Evolutionary conservation across 2,329 filamentous ascomycete genomes (phyloP), one percentile per base, ranked within the genome.

Genomic region (Didymella pinodella): DNA sequence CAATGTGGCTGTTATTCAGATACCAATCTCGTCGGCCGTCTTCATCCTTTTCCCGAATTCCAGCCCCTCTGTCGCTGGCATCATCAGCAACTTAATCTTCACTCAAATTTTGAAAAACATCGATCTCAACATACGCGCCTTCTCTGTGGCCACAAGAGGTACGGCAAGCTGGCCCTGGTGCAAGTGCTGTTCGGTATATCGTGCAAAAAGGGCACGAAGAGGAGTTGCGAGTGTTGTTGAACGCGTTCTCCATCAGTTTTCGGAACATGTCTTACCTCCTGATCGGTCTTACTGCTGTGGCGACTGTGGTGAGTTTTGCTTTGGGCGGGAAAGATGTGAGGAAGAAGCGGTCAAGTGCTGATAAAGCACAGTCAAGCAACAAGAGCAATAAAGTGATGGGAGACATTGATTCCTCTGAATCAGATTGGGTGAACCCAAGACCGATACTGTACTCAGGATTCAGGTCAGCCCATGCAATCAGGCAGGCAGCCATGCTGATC

Each of bases 11-110:
- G 57, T 64, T 6, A 38, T 57, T 1, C 65, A 76, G 47, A 69
- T 75, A 12, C 66, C 78, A 2, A 46, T 74, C 26, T 69, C 66
- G 7, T 71, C 75, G 46, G 67, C 77, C 4, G 60, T 74, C 8
- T 50, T 79, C 3, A 65, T 78, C 26, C 78, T 79, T 61, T 51
- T 65, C 32, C 77, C 79, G 52, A 76, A 75, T 49, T 66, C 79
- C 4, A 67, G 72, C 16, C 70, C 55, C 2, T 67, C 77, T 0
- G 64, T 73, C 7, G 72, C 65, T 38, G 62, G 76, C 14, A 66
- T 75, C 4, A 59, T 74, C 8, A 71, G 69, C 25, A 73, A 68
- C 40, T 64, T 66, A 0, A 66, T 74, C 31, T 73, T 75, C 29
- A 54, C 67, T 11, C 65, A 74, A 40, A 67, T 64, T 1, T 57